Percentiles rank a stretch among this genome's conserved stretches.
These are phyloP conservation scores for Camillea tinctor DNA, from an alignment of 2,329 filamentous ascomycete genomes.

Conservation along the genomic window DNA sequence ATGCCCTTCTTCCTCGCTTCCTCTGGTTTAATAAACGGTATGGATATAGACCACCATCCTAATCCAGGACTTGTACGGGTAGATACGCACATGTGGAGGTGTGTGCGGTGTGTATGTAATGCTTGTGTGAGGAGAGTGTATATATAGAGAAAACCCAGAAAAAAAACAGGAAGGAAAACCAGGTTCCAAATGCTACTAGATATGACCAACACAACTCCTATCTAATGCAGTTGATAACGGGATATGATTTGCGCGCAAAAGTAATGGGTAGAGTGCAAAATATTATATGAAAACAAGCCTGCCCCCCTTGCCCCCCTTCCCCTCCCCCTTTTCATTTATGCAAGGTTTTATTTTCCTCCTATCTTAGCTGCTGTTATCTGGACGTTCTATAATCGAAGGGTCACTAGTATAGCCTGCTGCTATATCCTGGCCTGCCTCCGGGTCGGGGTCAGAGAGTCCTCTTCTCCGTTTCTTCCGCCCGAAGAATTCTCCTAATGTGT, in stretches of 20 bases:
- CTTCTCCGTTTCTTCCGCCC: conserved; percentile 30
- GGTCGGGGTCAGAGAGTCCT: conserved; percentile 21
- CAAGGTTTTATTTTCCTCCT: background rate
- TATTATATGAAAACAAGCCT: background rate
- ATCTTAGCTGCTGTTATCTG: conserved; percentile 5
- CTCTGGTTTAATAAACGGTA: background rate
- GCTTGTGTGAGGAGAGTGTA: conserved; percentile 6
- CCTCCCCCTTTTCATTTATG: background rate
- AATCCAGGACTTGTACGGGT: background rate
- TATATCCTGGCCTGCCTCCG: conserved; percentile 22
- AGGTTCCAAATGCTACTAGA: background rate
- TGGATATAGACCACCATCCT: background rate
- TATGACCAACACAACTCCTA: conserved; percentile 28
- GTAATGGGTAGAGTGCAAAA: conserved; percentile 1
- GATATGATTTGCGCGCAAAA: conserved; percentile 2
- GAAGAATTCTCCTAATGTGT: conserved; percentile 38
- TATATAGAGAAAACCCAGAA: background rate
- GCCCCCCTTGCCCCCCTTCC: background rate
- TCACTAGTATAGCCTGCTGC: conserved; percentile 14
- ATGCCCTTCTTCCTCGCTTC: background rate
- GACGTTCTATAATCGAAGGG: conserved; percentile 7
- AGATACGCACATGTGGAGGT: conserved; percentile 1
- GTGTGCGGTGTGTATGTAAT: conserved; percentile 9
- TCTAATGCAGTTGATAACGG: conserved; percentile 27
- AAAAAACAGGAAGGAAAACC: conserved; percentile 4